A percentile compares a stretch with the other conserved stretches of the same genome.
These are phyloP conservation scores for Aspergillus incahuasiensis DNA, from an alignment of 495 filamentous ascomycete genomes.

Conservation along the genomic window DNA sequence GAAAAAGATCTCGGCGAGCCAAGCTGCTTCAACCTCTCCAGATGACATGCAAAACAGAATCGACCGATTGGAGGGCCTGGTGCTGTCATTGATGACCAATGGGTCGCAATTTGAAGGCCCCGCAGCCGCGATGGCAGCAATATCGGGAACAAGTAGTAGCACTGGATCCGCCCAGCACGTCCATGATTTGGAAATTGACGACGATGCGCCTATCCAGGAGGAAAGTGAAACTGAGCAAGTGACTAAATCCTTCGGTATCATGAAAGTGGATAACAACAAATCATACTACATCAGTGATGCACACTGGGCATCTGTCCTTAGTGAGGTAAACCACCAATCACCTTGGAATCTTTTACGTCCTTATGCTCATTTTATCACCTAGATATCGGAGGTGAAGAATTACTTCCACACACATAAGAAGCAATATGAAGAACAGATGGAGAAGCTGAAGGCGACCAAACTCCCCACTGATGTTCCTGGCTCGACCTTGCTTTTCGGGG, in stretches of 20 bases:
- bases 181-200: slow-evolving; percentile 56
- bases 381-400: slow-evolving; percentile 91
- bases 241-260: slow-evolving; percentile 76
- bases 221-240: slow-evolving; percentile 87
- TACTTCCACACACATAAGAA: slow-evolving; percentile 73
- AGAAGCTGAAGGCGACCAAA: slow-evolving; percentile 60
- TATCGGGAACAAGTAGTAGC: slow-evolving; percentile 59
- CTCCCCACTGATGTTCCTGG: slow-evolving; percentile 53
- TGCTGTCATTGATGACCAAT: slow-evolving; percentile 94
- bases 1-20: slow-evolving; percentile 65
- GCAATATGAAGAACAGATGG: slow-evolving; percentile 58
- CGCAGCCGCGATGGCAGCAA: slow-evolving; percentile 57
- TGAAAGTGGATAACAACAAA: slow-evolving; percentile 84
- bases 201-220: slow-evolving; percentile 49
- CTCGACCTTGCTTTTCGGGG: slow-evolving; percentile 71
- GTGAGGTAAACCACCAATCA: slow-evolving; percentile 59
- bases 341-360: slow-evolving; percentile 6
- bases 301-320: slow-evolving; percentile 85
- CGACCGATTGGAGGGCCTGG: slow-evolving; percentile 90
- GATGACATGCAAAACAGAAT: slow-evolving; percentile 99
- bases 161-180: slow-evolving; percentile 46
- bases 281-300: slow-evolving; percentile 81
- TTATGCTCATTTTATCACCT: slow-evolving; percentile 15
- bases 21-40: slow-evolving; percentile 55
- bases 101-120: slow-evolving; percentile 63